These are phyloP conservation scores for Trichoderma asperellum DNA, from an alignment of 2,329 filamentous ascomycete genomes.

Conservation along the genomic window DNA sequence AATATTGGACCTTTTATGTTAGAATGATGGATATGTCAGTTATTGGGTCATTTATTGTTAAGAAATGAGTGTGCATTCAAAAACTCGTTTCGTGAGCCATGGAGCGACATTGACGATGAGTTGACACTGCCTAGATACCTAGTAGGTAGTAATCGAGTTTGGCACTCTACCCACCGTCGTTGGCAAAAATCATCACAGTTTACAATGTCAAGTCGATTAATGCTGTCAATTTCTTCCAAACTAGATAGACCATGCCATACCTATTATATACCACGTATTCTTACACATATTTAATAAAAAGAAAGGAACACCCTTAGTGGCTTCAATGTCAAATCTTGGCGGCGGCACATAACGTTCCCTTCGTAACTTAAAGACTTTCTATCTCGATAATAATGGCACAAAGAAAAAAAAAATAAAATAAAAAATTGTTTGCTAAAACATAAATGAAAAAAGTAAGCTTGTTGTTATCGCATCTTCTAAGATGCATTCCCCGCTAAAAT, in stretches of 20 bases:
- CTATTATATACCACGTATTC: constrained; percentile 8
- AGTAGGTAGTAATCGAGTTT: no score
- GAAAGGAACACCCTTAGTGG: background rate
- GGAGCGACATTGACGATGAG: no score
- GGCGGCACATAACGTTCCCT: constrained; percentile 2
- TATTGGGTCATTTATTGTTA: no score
- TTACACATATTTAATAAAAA: constrained; percentile 12
- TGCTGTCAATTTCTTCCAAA: background rate
- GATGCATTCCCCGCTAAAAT: background rate
- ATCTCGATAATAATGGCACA: constrained; percentile 12
- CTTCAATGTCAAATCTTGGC: background rate
- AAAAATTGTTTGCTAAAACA: background rate
- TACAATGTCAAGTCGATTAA: background rate
- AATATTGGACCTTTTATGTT: no score
- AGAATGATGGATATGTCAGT: no score
- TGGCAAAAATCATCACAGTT: background rate
- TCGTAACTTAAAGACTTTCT: background rate
- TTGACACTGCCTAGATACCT: no score
- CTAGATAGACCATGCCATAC: background rate
- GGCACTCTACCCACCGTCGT: background rate
- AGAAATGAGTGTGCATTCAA: no score
- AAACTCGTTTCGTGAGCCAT: no score
- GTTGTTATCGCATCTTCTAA: background rate
- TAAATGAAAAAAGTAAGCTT: background rate
- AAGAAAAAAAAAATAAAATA: background rate